These are phyloP conservation scores for Colletotrichum shisoi DNA, from an alignment of 2,329 filamentous ascomycete species.

Conservation along the genomic window DNA sequence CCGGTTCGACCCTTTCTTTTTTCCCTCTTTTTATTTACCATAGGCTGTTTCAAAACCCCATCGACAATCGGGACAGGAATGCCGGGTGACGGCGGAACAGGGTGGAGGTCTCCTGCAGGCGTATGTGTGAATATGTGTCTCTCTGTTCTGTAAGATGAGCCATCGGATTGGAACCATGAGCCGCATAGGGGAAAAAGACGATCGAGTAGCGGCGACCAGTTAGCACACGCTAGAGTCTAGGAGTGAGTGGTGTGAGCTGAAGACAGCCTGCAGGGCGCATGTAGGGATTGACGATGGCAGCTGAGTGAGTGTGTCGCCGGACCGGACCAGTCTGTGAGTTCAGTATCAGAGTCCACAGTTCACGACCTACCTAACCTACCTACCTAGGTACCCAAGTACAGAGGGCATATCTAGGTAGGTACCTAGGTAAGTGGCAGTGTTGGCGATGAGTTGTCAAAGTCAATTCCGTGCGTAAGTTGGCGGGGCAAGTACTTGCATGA, in stretches of 20 bases:
- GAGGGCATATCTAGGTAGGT: too few species aligned
- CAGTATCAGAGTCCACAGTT: background rate
- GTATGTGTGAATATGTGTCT: slow-evolving; percentile 12
- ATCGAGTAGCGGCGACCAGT: too few species aligned
- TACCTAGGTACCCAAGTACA: too few species aligned
- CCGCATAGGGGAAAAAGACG: background rate
- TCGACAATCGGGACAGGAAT: slow-evolving; percentile 28
- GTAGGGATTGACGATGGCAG: slow-evolving; percentile 2
- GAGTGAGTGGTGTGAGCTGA: background rate
- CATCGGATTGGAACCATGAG: slow-evolving; percentile 21
- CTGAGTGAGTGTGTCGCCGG: slow-evolving; percentile 1
- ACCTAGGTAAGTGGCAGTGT: background rate
- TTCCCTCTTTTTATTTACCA: background rate
- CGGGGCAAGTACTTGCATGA: background rate
- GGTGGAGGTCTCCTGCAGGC: background rate
- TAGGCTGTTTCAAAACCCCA: slow-evolving; percentile 12
- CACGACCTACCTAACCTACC: too few species aligned
- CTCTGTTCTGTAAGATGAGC: slow-evolving; percentile 31
- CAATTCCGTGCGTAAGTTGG: background rate
- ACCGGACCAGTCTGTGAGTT: background rate
- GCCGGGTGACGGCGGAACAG: slow-evolving; percentile 9
- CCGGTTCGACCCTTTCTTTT: slow-evolving; percentile 3
- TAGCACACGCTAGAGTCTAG: too few species aligned
- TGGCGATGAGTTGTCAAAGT: slow-evolving; percentile 9
- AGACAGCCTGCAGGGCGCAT: slow-evolving; percentile 8